These are phyloP conservation scores for Colletotrichum filicis DNA, from an alignment of 2,329 filamentous ascomycete species.

Conservation along the genomic window DNA sequence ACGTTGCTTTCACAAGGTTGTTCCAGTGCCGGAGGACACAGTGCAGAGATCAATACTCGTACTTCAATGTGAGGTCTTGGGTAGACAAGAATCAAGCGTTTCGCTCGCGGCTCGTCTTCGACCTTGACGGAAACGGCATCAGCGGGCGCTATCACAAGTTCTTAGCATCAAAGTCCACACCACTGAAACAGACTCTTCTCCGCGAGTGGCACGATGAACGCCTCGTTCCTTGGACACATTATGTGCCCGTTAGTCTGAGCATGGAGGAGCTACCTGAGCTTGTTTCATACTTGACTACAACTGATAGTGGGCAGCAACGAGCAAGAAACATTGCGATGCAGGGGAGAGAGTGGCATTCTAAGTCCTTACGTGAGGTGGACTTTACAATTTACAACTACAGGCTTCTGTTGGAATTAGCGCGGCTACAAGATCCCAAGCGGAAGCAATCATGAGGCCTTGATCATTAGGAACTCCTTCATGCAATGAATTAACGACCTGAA, in stretches of 20 bases:
- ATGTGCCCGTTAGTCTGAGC: constrained; percentile 61
- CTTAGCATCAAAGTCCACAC: constrained; percentile 56
- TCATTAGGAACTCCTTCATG: not conserved
- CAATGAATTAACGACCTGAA: too few relatives aligned
- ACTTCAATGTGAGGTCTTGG: constrained; percentile 46
- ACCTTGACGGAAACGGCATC: constrained; percentile 67
- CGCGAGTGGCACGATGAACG: constrained; percentile 69
- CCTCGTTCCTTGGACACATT: constrained; percentile 66
- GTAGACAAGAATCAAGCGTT: constrained; percentile 49
- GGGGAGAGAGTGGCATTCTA: constrained; percentile 65
- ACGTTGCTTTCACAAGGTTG: constrained; percentile 57
- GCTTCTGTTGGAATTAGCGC: constrained; percentile 66
- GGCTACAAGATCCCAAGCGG: constrained; percentile 48
- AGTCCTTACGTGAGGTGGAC: constrained; percentile 67
- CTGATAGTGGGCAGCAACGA: constrained; percentile 55
- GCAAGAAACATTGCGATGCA: constrained; percentile 63
- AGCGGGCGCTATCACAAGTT: constrained; percentile 64
- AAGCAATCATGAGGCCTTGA: not conserved
- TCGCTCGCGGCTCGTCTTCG: constrained; percentile 55
- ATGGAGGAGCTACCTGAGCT: constrained; percentile 64
- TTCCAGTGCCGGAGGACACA: constrained; percentile 53
- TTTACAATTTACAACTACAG: constrained; percentile 70
- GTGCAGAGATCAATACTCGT: constrained; percentile 48
- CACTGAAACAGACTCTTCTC: constrained; percentile 63
- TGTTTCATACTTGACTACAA: constrained; percentile 56